Base-by-base conservation (phyloP, 2,329 filamentous ascomycete genomes). In the Elsinoe perseae region DNA sequence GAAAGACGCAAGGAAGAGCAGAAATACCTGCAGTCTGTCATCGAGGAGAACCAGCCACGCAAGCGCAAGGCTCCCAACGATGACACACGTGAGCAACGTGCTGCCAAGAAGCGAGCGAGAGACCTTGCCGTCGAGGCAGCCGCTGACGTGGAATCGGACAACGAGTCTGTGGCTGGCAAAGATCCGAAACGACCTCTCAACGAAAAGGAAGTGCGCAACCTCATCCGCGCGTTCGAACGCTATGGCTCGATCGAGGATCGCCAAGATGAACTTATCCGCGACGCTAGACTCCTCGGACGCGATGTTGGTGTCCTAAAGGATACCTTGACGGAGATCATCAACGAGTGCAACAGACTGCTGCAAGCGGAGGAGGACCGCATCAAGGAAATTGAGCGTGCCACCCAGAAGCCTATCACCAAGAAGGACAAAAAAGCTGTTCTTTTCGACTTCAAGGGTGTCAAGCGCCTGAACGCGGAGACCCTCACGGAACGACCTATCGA, bases 371-470 rank as follows among this genome's bases (percentile, higher is more conserved):
- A 79, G 46, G 77, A 78, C 28, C 77, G 81, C 58, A 74, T 85
- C 55, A 78, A 80, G 58, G 79, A 79, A 12, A 69, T 84, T 64
- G 88, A 93, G 70, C 83, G 77, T 20, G 76, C 86, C 61, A 79
- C 81, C 0, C 89, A 89, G 66, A 95, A 93, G 68, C 80, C 84
- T 2, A 73, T 95, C 56, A 95, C 92, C 0, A 96, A 97, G 76
- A 98, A 98, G 71, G 93, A 98, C 68, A 89, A 89, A 71, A 98
- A 98, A 72, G 93, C 93, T 0, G 89, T 98, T 16, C 76, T 98
- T 43, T 96, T 98, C 65, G 91, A 97, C 68, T 95, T 91, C 71
- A 85, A 87, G 44, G 89, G 91, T 56, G 86, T 96, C 52, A 95
- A 95, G 72, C 91, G 95, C 64, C 82, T 96, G 65, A 98, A 98